These are phyloP conservation scores for Groenewaldozyma sp. DNA, from an alignment of 1,139 yeast species.

Conservation along the genomic window DNA sequence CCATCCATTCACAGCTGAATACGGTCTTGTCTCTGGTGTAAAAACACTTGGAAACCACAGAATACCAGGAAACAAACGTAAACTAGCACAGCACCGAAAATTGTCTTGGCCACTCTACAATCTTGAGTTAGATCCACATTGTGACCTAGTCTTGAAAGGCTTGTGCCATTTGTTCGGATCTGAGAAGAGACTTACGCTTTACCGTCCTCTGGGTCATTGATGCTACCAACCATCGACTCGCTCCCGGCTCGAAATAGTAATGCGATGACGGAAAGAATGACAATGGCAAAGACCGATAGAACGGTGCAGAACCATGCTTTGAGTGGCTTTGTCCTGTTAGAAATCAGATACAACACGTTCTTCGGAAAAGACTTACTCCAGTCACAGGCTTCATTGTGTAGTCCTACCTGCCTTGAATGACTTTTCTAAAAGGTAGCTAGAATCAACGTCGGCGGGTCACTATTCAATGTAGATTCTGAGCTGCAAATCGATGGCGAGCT, in stretches of 20 bases:
- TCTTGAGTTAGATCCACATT: too few species aligned
- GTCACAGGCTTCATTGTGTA: conserved; percentile 31
- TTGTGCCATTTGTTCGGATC: not conserved
- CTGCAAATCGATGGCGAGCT: too few species aligned
- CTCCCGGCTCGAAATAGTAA: conserved; percentile 69
- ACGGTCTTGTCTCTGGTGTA: conserved; percentile 53
- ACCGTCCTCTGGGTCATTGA: conserved; percentile 85
- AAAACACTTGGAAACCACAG: conserved; percentile 75
- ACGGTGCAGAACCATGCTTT: conserved; percentile 95
- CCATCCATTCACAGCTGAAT: conserved; percentile 34
- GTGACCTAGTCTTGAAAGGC: not conserved
- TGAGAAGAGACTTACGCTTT: conserved; percentile 44
- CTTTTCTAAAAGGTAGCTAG: too few species aligned
- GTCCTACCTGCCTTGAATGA: too few species aligned
- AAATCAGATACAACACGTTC: not conserved
- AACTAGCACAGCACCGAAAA: conserved; percentile 81
- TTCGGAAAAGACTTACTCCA: conserved; percentile 23
- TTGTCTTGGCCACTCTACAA: conserved; percentile 68
- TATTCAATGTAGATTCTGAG: too few species aligned
- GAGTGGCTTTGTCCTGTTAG: conserved; percentile 40
- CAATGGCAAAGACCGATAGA: conserved; percentile 82
- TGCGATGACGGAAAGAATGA: conserved; percentile 78
- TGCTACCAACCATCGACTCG: conserved; percentile 89
- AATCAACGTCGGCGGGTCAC: too few species aligned
- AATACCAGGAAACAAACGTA: conserved; percentile 71